Percentiles rank a stretch among this genome's conserved stretches.
Conservation (phyloP, 345 rosid species). For the Lepidium didymum region DNA sequence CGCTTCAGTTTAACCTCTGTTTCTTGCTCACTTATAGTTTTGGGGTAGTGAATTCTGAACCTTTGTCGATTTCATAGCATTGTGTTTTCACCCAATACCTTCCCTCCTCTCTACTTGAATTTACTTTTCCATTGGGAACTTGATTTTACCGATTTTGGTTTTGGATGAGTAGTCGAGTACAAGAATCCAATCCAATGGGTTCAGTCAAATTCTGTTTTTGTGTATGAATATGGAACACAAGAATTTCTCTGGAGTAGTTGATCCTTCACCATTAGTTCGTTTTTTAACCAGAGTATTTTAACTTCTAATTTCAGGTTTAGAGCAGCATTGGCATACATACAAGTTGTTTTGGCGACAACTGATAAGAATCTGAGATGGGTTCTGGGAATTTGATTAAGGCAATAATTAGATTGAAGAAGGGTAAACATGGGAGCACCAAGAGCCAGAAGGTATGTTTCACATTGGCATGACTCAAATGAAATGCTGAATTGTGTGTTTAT, state of each 20-base stretch:
- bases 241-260: not conserved
- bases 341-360: conserved; percentile 14
- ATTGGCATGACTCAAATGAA: not conserved
- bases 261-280: not conserved
- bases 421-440: conserved; percentile 40
- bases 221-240: not conserved
- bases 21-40: not conserved
- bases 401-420: conserved; percentile 57
- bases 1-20: not conserved
- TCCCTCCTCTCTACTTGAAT: not conserved
- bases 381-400: conserved; percentile 80
- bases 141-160: not conserved
- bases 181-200: not conserved
- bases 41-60: conserved; percentile 9
- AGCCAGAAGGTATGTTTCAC: conserved; percentile 29
- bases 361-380: conserved; percentile 45
- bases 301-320: conserved; percentile 33
- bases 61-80: not conserved
- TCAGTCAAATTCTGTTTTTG: not conserved
- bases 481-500: not conserved
- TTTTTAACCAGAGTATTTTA: not conserved
- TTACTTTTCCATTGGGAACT: not conserved
- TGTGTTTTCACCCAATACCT: not conserved
- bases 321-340: not conserved
- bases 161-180: not conserved